Evolutionary conservation across 2,329 filamentous ascomycete genomes (phyloP).

Genomic region (Hymenoscyphus infarciens): DNA sequence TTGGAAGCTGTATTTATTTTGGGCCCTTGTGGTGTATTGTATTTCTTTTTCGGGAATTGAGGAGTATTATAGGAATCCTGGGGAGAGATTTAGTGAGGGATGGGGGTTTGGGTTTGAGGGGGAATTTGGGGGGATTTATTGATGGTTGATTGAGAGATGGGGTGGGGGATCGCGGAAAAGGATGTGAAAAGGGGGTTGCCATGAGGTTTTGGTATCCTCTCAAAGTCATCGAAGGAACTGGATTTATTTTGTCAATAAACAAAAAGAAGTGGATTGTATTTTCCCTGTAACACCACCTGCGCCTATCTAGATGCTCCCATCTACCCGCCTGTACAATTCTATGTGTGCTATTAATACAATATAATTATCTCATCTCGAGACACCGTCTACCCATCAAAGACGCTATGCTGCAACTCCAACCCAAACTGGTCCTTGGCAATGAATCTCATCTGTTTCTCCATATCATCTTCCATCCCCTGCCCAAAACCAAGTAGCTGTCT

Average conservation of each 20-base stretch:
- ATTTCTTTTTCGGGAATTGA: too few relatives aligned
- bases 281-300: background rate
- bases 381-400: slow-evolving; percentile 71
- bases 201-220: background rate
- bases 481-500: slow-evolving; percentile 74
- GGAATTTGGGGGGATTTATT: too few relatives aligned
- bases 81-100: too few relatives aligned
- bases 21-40: too few relatives aligned
- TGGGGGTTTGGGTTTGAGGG: too few relatives aligned
- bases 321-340: slow-evolving; percentile 2
- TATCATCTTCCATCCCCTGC: slow-evolving; percentile 88
- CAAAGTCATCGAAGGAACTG: background rate
- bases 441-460: slow-evolving; percentile 80
- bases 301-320: background rate
- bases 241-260: background rate
- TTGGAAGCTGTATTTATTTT: too few relatives aligned
- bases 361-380: background rate
- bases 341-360: background rate
- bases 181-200: background rate
- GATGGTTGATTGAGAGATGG: too few relatives aligned
- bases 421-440: slow-evolving; percentile 85
- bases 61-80: too few relatives aligned
- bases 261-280: slow-evolving; percentile 1
- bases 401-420: slow-evolving; percentile 80
- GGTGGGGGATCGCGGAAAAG: background rate